These are phyloP conservation scores for Saccharomyces mikatae DNA, from an alignment of 805 yeast species.

Conservation along the genomic window DNA sequence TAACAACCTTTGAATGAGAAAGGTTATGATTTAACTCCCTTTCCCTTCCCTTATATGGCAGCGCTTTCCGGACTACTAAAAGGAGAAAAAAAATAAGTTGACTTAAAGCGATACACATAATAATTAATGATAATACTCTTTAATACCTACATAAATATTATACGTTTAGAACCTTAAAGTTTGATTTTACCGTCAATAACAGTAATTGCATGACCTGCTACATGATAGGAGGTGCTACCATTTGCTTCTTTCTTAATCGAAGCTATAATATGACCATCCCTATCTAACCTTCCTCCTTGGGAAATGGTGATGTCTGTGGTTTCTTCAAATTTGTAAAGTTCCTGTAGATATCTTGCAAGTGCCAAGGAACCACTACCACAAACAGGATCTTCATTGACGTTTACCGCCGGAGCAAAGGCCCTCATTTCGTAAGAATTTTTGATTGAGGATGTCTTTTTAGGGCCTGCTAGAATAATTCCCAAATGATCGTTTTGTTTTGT, in stretches of 20 bases:
- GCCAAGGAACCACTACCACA: slow-evolving; percentile 46
- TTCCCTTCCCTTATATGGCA: neutral
- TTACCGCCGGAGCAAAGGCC: slow-evolving; percentile 35
- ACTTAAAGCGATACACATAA: neutral
- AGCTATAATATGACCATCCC: slow-evolving; percentile 34
- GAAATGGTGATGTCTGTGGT: slow-evolving; percentile 20
- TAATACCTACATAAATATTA: neutral
- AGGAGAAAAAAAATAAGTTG: neutral
- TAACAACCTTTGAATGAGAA: neutral
- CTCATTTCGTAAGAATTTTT: slow-evolving; percentile 35
- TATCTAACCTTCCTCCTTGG: slow-evolving; percentile 35
- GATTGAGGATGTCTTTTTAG: slow-evolving; percentile 15
- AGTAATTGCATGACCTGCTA: slow-evolving; percentile 37
- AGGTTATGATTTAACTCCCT: neutral
- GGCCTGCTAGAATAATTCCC: slow-evolving; percentile 37
- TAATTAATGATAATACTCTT: neutral
- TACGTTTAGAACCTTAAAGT: neutral
- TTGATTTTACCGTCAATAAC: slow-evolving; percentile 30
- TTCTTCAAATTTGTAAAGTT: slow-evolving; percentile 12
- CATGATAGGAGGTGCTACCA: slow-evolving; percentile 17
- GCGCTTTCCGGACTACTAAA: neutral
- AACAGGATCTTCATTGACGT: slow-evolving; percentile 44
- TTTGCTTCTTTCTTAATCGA: slow-evolving; percentile 9
- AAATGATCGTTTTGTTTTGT: slow-evolving; percentile 15
- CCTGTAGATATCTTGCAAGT: slow-evolving; percentile 25